Base-by-base conservation (phyloP, 2,329 filamentous ascomycete species). In the Colletotrichum liriopes region DNA sequence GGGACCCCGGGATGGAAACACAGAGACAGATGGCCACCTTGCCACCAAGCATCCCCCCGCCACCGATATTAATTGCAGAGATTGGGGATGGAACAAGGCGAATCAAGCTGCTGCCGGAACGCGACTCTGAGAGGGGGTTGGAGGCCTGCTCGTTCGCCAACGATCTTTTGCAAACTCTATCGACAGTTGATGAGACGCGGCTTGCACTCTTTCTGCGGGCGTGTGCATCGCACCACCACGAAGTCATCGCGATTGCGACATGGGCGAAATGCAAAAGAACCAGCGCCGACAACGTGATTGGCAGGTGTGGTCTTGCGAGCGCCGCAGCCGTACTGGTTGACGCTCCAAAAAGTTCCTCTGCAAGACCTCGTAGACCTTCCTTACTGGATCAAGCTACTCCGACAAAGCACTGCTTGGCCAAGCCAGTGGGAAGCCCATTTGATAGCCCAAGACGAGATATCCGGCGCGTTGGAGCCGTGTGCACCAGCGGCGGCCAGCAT, bases 11-110 rank as follows among this genome's bases (percentile, higher is more conserved):
- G 56, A 60, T 60, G 39, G 59, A 29, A 29, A 56, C 56, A 51
- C 45, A 41, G 16, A 20, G 43, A 35, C 55, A 63, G 67, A 16
- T 37, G 39, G 32, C 37, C 39, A 65, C 54, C 47, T 60, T 52
- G 61, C 61, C 61, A 70, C 67, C 54, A 54, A 47, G 66, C 52
- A 66, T 54, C 51, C 18, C 67, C 55, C 55, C 54, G 67, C 47
- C 62, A 51, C 63, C 23, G 29, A 26, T 43, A 47, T 59, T 66
- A 43, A n/a, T 35, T 9, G 9, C 35, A 49, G 41, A 49, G 58
- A 47, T 32, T 47, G 55, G 52, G 37, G 26, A 55, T 60, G 29
- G 29, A 16, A 43, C 35, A 37, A 1, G 56, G 26, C 59, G n/a
- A 16, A 49, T 29, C 23, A 54, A 29, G 47, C 35, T 11, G 26